These are phyloP conservation scores for Dothideomycetes sp. DNA, from an alignment of 2,329 filamentous ascomycete species.

Conservation along the genomic window DNA sequence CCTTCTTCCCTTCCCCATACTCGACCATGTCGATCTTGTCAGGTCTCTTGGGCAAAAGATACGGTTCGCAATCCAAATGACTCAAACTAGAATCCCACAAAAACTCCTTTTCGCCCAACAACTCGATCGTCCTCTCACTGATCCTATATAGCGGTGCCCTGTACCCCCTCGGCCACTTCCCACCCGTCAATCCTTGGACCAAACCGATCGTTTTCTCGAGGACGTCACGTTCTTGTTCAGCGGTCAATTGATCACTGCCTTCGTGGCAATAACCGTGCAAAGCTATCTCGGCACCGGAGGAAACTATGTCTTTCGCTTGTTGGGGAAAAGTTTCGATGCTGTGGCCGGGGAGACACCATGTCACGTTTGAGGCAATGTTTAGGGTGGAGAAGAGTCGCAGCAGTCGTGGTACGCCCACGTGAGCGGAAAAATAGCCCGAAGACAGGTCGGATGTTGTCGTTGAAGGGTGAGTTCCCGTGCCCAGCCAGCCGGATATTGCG, in stretches of 20 bases:
- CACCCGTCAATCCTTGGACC: slow-evolving; percentile 34
- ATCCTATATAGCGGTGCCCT: slow-evolving; percentile 45
- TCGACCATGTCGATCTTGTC: slow-evolving; percentile 33
- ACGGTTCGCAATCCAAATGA: slow-evolving; percentile 43
- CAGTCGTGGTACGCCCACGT: slow-evolving; percentile 48
- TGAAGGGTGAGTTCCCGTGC: slow-evolving; percentile 44
- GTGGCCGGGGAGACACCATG: slow-evolving; percentile 54
- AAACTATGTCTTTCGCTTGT: slow-evolving; percentile 41
- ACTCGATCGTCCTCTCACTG: slow-evolving; percentile 38
- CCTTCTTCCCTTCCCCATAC: slow-evolving; percentile 30
- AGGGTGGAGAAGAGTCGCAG: slow-evolving; percentile 46
- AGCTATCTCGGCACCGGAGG: slow-evolving; percentile 46
- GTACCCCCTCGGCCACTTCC: slow-evolving; percentile 41
- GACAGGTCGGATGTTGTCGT: slow-evolving; percentile 50
- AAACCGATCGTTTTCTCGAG: slow-evolving; percentile 40
- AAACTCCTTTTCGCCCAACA: slow-evolving; percentile 42
- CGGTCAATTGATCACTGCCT: slow-evolving; percentile 37
- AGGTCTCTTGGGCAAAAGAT: slow-evolving; percentile 35
- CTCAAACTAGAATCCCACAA: slow-evolving; percentile 45
- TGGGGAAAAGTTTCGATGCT: slow-evolving; percentile 48
- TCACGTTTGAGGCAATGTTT: slow-evolving; percentile 43
- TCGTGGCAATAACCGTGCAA: slow-evolving; percentile 44
- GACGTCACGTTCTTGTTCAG: slow-evolving; percentile 42
- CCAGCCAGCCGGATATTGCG: slow-evolving; percentile 51
- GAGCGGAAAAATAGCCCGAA: slow-evolving; percentile 46